A percentile compares a stretch with the other conserved stretches of the same genome.
phyloP scores from a whole-genome alignment of 768 basidiomycete genomes.

The Lactarius evosmus region DNA sequence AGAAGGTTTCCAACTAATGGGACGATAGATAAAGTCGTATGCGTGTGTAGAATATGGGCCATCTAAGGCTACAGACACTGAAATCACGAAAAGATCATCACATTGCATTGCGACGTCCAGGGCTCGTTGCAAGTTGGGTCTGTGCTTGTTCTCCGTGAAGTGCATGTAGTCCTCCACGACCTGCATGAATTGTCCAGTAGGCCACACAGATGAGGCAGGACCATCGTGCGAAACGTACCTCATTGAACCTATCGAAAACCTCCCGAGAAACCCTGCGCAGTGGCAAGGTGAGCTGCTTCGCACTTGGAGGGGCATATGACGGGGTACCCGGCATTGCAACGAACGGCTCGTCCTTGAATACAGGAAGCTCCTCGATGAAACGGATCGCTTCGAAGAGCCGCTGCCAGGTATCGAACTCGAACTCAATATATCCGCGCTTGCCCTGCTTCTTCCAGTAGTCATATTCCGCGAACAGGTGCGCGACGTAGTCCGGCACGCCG shows the following conservation, averaged over 20 bases:
- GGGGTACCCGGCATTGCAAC: constrained; percentile 28
- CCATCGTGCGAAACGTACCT: constrained; percentile 10
- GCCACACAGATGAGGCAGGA: neutral
- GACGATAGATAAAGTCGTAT: constrained; percentile 27
- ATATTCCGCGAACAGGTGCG: constrained; percentile 26
- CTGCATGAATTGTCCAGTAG: constrained; percentile 5
- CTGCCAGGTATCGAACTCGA: constrained; percentile 29
- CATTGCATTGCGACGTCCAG: constrained; percentile 19
- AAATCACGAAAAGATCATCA: constrained; percentile 25
- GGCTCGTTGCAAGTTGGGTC: constrained; percentile 27
- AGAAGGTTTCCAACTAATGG: constrained; percentile 19
- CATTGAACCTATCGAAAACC: constrained; percentile 9
- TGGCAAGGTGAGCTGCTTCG: constrained; percentile 14
- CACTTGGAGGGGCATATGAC: constrained; percentile 18
- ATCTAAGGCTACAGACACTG: constrained; percentile 23
- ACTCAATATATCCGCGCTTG: constrained; percentile 29
- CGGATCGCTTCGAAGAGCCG: constrained; percentile 25
- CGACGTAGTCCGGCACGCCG: constrained; percentile 25
- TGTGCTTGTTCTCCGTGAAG: constrained; percentile 21
- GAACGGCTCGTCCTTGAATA: constrained; percentile 13
- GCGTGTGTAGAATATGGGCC: constrained; percentile 25
- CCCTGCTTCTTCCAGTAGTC: constrained; percentile 16
- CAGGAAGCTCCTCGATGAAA: constrained; percentile 18
- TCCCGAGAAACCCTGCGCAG: constrained; percentile 19
- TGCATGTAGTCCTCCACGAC: constrained; percentile 23